Conservation (phyloP, 495 filamentous ascomycete species). For the Pseudoneurospora amorphoporcata region DNA sequence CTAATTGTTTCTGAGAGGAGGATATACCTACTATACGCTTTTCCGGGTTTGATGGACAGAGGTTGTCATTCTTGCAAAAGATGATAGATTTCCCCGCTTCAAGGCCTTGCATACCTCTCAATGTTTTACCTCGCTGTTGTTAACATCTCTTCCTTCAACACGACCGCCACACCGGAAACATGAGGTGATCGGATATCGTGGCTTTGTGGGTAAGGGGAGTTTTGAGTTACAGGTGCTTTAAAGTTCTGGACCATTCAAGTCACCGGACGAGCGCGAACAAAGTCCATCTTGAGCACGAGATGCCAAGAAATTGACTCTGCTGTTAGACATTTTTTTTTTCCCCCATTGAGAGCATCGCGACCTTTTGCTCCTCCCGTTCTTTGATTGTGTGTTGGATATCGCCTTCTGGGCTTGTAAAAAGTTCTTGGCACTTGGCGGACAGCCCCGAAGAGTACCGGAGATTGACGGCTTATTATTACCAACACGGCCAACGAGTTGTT, state of each 20-base stretch:
- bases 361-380: not conserved
- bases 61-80: not conserved
- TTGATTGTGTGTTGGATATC: not conserved
- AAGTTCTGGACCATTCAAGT: not conserved
- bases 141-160: not conserved
- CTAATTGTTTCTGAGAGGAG: not conserved
- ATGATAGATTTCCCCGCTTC: not conserved
- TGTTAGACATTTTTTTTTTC: not conserved
- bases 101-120: not conserved
- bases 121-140: not conserved
- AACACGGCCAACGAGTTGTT: not conserved
- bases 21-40: not conserved
- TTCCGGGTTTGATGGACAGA: not conserved
- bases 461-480: not conserved
- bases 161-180: not conserved
- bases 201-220: not conserved
- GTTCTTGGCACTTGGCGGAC: not conserved
- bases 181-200: not conserved
- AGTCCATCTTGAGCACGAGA: not conserved
- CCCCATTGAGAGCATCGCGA: not conserved
- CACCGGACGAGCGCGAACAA: not conserved
- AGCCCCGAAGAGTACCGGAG: not conserved
- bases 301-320: not conserved
- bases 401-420: not conserved
- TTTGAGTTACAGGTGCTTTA: not conserved